Base-by-base conservation (phyloP, 2,329 filamentous ascomycete species). In the Furcasterigmium sp. region DNA sequence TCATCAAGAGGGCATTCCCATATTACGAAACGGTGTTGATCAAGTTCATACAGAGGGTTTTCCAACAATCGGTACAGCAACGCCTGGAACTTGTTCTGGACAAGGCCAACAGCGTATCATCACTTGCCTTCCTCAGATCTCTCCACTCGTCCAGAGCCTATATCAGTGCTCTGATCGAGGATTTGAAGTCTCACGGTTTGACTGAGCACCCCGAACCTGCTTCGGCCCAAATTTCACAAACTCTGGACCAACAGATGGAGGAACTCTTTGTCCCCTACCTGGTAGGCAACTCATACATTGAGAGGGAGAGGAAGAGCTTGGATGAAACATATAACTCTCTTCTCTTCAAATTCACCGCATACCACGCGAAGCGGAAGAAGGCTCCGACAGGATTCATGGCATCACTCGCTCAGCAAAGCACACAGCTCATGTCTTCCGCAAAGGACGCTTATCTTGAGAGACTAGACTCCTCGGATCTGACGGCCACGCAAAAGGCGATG, bases 11-110 rank as follows among this genome's bases (percentile, higher is more conserved):
- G 41, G 91, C 93, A 0, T 98, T 98, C 58, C 93, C 93, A 1
- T 96, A 91, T 62, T 91, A 95, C 54, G 93, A 98, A 55, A 91
- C 91, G 46, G 93, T 98, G 1, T 70, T 98, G 40, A 84, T 84
- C 51, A 91, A 91, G 55, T 98, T 98, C 56, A 76, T 98, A 41
- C 93, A 98, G 64, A 80, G 93, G 52, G 85, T 98, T 10, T 98
- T 98, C 58, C 93, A 98, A 60, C 93, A 98, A 64, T 97, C 91
- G 2, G 91, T 98, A 49, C 94, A 98, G 64, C 91, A 97, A 62
- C 80, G 91, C 13, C 74, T 98, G 9, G 93, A 98, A 61, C 87
- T 95, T 80, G 91, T 98, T 4, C 72, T 98, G 38, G 91, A 95
- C 54, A 97, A 97, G 67, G 93, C 93, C 14, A 86, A 88, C 51